Evolutionary conservation across 1,284 basidiomycete genomes (phyloP).

Genomic region (Fomitopsis betulina): DNA sequence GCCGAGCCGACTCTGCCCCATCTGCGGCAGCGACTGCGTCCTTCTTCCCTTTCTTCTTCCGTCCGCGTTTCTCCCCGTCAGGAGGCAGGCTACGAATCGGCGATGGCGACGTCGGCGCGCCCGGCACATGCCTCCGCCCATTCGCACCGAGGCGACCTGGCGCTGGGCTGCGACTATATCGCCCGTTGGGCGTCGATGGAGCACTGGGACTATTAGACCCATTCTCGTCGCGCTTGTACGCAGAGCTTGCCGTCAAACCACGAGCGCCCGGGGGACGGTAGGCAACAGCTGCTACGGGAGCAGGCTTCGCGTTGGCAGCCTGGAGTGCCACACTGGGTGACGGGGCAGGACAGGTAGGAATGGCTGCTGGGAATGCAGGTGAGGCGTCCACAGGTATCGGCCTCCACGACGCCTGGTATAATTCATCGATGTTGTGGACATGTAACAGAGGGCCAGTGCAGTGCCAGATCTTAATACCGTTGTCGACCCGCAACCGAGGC

Average conservation of each 20-base stretch:
- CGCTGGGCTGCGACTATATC: slow-evolving; percentile 56
- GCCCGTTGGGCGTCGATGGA: slow-evolving; percentile 54
- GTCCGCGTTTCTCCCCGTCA: slow-evolving; percentile 40
- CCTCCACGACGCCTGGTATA: slow-evolving; percentile 88
- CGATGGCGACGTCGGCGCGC: slow-evolving; percentile 51
- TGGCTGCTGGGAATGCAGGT: slow-evolving; percentile 65
- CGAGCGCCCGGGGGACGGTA: slow-evolving; percentile 93
- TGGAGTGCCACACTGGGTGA: slow-evolving; percentile 50
- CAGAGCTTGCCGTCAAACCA: slow-evolving; percentile 78
- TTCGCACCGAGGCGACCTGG: slow-evolving; percentile 40
- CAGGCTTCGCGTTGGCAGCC: slow-evolving; percentile 36
- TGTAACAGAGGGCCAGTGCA: slow-evolving; percentile 85
- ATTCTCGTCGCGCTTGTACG: slow-evolving; percentile 81
- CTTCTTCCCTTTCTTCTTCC: slow-evolving; percentile 53
- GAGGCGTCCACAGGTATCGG: slow-evolving; percentile 65
- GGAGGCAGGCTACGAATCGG: slow-evolving; percentile 34
- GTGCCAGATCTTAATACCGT: slow-evolving; percentile 96
- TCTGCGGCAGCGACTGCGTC: slow-evolving; percentile 27
- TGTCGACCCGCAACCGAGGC: slow-evolving; percentile 93
- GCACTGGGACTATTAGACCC: slow-evolving; percentile 44
- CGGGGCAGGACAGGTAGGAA: slow-evolving; percentile 77
- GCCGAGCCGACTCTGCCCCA: slow-evolving; percentile 26
- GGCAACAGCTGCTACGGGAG: slow-evolving; percentile 63
- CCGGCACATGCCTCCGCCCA: slow-evolving; percentile 57
- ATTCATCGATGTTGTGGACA: slow-evolving; percentile 72